A percentile compares a stretch with the other conserved stretches of the same genome.
These are phyloP conservation scores for Pseudofabraea citricarpa DNA, from an alignment of 2,329 filamentous ascomycete species.

Conservation along the genomic window DNA sequence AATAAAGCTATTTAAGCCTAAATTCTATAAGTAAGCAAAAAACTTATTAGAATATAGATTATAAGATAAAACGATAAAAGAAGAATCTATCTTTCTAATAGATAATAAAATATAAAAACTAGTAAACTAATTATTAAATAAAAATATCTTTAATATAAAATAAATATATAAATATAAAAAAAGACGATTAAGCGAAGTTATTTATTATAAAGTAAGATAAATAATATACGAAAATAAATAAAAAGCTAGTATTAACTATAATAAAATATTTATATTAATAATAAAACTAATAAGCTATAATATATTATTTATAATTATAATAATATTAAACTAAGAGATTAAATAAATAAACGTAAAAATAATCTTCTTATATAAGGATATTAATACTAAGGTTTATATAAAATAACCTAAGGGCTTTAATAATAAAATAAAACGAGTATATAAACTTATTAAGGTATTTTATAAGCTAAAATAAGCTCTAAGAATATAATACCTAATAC, in stretches of 20 bases:
- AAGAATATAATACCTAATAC: not conserved
- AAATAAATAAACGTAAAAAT: not conserved
- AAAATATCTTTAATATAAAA: not conserved
- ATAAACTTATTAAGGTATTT: not conserved
- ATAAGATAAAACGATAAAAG: not conserved
- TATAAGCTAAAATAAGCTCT: not conserved
- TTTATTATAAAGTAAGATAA: not conserved
- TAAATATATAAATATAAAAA: not conserved
- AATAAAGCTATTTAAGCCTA: not conserved
- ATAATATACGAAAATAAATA: not conserved
- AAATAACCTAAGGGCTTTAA: not conserved
- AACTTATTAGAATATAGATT: not conserved
- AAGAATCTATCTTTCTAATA: not conserved
- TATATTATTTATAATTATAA: not conserved
- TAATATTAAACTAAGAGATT: not conserved
- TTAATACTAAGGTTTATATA: not conserved
- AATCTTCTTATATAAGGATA: not conserved
- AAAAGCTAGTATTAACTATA: not conserved
- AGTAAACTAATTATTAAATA: not conserved
- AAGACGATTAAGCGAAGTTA: not conserved
- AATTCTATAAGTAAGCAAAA: not conserved
- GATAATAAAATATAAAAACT: not conserved
- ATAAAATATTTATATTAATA: not conserved
- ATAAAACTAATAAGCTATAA: not conserved
- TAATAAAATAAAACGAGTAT: not conserved